phyloP scores from a whole-genome alignment of 2,329 filamentous ascomycete genomes.

The Stromatinia cepivora region DNA sequence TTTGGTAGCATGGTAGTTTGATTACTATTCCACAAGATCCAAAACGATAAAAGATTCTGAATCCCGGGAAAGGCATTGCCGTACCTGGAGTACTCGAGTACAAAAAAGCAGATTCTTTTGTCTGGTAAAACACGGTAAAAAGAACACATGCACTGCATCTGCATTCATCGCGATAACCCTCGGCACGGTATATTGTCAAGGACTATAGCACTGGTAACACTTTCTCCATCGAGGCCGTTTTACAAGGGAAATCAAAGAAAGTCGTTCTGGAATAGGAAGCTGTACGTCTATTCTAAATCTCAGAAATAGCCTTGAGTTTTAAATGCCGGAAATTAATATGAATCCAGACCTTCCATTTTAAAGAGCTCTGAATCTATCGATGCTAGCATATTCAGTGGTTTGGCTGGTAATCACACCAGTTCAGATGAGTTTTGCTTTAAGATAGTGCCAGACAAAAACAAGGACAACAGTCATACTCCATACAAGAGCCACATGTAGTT shows the following conservation, averaged over 20 bases:
- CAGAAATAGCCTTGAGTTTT: background rate
- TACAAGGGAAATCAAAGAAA: background rate
- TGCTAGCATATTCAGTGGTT: background rate
- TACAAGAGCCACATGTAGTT: background rate
- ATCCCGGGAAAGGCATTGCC: background rate
- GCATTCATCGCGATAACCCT: constrained; percentile 7
- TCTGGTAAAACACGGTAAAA: background rate
- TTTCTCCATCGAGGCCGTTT: constrained; percentile 5
- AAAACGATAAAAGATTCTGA: background rate
- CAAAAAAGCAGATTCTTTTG: background rate
- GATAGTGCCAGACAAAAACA: background rate
- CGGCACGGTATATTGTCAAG: constrained; percentile 5
- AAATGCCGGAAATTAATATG: background rate
- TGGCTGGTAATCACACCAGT: background rate
- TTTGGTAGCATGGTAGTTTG: background rate
- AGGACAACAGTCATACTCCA: background rate
- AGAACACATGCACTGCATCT: background rate
- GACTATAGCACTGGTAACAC: background rate
- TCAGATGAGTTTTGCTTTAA: background rate
- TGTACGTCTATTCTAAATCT: background rate
- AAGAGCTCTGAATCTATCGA: background rate
- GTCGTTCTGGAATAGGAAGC: background rate
- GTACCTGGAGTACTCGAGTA: background rate
- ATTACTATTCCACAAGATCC: background rate
- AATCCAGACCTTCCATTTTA: constrained; percentile 1